Evolutionary conservation across 768 basidiomycete species (phyloP), one percentile per base, ranked within the genome.

Genomic region (Panaeolus papilionaceus): DNA sequence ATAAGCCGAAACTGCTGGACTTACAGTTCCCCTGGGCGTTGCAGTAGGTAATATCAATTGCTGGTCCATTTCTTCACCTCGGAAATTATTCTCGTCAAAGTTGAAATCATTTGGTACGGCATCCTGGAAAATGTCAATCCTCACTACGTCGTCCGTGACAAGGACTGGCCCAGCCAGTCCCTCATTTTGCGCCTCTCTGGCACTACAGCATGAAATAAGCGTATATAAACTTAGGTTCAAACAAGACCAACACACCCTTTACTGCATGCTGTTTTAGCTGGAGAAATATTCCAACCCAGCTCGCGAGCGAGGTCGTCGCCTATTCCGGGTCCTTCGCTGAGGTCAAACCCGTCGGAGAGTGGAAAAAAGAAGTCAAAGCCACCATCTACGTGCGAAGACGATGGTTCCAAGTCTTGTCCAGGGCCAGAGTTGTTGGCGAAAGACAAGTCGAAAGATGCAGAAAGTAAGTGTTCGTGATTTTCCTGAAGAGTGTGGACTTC

Each of bases 251-350:
- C 38, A 42, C 9, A 70, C 73, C 71, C 70, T 26, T 65, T 62
- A 18, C 68, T 73, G 49, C 68, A 67, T 2, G 63, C 62, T 58
- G 72, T 73, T 49, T 78, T 79, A 6, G 66, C 72, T 8, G 78
- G 78, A 54, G 79, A 80, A 23, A 67, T 74, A 20, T 83, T 87
- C 92, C 92, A 93, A 38, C 92, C 93, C 2, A 94, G 81, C 71
- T 94, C 92, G 68, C 82, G 84, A 8, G 90, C 91, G 33, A 94
- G 79, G 71, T 94, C 93, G 58, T 92, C 92, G 3, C 89, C 91
- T 18, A 94, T 76, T 23, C 72, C 74, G n/a, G 68, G 61, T 16
- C 66, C 70, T 40, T 84, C 88, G 7, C 82, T 85, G 18, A 89
- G 73, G 68, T 87, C 91, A 26, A 89, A 72, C 23, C 81, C 88